Evolutionary conservation across 2,329 filamentous ascomycete genomes (phyloP), one percentile per base, ranked within the genome.

Genomic region (Apiospora koreana): DNA sequence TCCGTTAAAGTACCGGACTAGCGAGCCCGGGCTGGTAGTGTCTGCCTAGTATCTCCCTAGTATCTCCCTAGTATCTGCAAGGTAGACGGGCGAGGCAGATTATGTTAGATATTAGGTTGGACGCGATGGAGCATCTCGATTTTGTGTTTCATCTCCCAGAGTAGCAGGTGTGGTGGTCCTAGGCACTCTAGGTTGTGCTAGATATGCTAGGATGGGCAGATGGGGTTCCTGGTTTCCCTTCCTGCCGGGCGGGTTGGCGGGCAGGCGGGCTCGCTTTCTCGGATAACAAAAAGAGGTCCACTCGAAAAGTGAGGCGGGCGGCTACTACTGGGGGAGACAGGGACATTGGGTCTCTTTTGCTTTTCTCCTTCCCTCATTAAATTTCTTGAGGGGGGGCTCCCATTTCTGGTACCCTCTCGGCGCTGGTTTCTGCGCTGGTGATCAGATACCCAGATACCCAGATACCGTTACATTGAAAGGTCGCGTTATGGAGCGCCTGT

Each of bases 221-320:
- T 48, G 45, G 45, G 45, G 45, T 23, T 3, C n/a, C 45, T 31
- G 25, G 25, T 18, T 54, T 35, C 35, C 48, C 48, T 23, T 54
- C 25, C 48, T 18, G 48, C 25, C 50, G 50, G 50, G 50, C 50
- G n/a, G n/a, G n/a, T n/a, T n/a, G n/a, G n/a, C n/a, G n/a, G n/a
- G n/a, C n/a, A n/a, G n/a, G n/a, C n/a, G 50, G 25, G 50, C 25
- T 58, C 41, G 41, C 41, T 43, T 43, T 43, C 50, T 58, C 50
- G 50, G 50, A 14, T 58, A 28, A 58, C 50, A 18, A 18, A 43
- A 35, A 8, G 35, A 58, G 50, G 16, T 58, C 50, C 50, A 58
- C 50, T 31, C 28, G 50, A 35, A 58, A 58, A 58, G 50, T 58
- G 50, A 58, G 50, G 50, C 50, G 50, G 50, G 50, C 50, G 50